Evolutionary conservation across 805 yeast genomes (phyloP), one percentile per base, ranked within the genome.

Genomic region (Henningerozyma blattae): DNA sequence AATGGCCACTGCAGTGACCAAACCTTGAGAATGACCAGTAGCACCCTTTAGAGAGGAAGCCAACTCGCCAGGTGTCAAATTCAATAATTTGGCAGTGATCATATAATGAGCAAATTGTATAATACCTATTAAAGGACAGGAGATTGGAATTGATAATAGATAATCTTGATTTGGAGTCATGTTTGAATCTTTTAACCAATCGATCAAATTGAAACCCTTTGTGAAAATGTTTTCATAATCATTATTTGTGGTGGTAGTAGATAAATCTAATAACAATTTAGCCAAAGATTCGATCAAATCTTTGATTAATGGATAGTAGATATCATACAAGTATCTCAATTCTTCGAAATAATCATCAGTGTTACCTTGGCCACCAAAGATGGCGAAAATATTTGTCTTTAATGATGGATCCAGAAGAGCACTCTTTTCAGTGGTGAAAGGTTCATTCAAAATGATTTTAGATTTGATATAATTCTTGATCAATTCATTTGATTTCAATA

Each of bases 321-420:
- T 69, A 43, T 72, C 64, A 66, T 82, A 79, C 39, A 87, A 58
- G 44, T 85, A 93, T 58, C 94, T 77, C 56, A 91, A 72, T 67
- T 91, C 99, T 57, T 87, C 95, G 49, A 91, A 91, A 67, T 85
- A 91, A 58, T 91, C 96, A 56, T 91, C 97, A 34, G 94, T 78
- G 66, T 85, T 89, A 62, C 99, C 99, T 67, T 91, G 99, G 52
- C 99, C 99, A 57, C 99, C 98, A 51, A 89, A 91, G 46, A 91
- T 76, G 43, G 96, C 94, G 39, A 71, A 75, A 36, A 87, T 60
- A 40, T 68, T 65, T 30, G 87, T 33, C 68, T 61, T 65, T 34
- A 64, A 51, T n/a, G 71, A 72, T 33, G 81, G 75, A 41, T 75
- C 67, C 56, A 85, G 69, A 38, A 89, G 67, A 33, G 80, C 76